Percentiles rank a stretch among this genome's conserved stretches.
These are phyloP conservation scores for Moesziomyces aphidis DNA, from an alignment of 1,284 basidiomycete genomes.

Conservation along the genomic window DNA sequence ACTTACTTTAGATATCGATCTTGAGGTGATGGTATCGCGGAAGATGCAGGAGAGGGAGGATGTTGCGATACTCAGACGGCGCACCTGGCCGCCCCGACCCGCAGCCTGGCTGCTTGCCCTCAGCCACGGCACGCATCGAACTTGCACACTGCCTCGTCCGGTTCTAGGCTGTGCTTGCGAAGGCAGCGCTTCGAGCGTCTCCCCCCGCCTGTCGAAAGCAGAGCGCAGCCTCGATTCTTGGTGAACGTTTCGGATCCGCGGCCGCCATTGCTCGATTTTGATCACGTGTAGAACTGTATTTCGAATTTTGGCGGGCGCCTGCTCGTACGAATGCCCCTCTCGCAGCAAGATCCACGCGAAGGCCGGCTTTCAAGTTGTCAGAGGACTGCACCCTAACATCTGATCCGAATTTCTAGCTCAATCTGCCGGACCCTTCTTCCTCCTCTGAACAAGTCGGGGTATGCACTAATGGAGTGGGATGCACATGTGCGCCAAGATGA, in stretches of 20 bases:
- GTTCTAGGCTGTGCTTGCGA: no score
- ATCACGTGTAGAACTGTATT: constrained; percentile 27
- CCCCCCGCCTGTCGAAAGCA: no score
- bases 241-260: background rate
- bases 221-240: background rate
- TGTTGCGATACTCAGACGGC: constrained; percentile 5
- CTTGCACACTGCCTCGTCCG: background rate
- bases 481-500: no score
- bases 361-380: background rate
- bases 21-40: constrained; percentile 50
- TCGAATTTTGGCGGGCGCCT: background rate
- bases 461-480: no score
- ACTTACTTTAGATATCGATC: constrained; percentile 53
- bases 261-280: background rate
- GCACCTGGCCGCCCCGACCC: constrained; percentile 1
- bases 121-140: background rate
- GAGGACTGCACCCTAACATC: background rate
- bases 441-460: no score
- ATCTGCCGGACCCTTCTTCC: background rate
- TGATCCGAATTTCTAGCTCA: background rate
- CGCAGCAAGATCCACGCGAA: no score
- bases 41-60: constrained; percentile 24
- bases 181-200: no score
- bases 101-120: background rate
- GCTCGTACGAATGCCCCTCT: background rate